These are phyloP conservation scores for Casuarina equisetifolia DNA, from an alignment of 306 rosid species.

Conservation along the genomic window DNA sequence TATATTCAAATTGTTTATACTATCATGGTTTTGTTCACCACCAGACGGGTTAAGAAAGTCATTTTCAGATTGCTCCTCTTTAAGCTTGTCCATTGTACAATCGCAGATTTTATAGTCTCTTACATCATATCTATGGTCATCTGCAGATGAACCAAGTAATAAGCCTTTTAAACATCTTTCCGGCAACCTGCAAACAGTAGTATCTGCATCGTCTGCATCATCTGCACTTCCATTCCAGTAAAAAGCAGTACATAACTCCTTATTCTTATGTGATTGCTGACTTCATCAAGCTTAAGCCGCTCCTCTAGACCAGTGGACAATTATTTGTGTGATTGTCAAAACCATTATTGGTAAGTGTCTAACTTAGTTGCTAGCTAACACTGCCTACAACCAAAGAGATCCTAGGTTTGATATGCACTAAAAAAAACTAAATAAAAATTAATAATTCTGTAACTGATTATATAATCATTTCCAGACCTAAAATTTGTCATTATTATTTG, in stretches of 20 bases:
- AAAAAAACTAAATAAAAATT: too few relatives aligned
- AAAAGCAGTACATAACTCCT: constrained; percentile 34
- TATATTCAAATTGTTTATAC: constrained; percentile 31
- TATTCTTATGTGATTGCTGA: constrained; percentile 22
- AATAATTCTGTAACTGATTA: too few relatives aligned
- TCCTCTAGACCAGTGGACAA: constrained; percentile 30
- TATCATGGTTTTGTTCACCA: constrained; percentile 28
- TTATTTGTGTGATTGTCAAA: constrained; percentile 28
- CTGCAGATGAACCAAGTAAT: constrained; percentile 16
- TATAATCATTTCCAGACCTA: too few relatives aligned
- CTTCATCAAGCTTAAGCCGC: constrained; percentile 32
- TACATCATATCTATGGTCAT: constrained; percentile 19
- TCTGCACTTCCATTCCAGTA: constrained; percentile 25
- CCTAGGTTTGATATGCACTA: too few relatives aligned
- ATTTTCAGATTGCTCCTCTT: constrained; percentile 19
- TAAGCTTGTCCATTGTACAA: constrained; percentile 11
- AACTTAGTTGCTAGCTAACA: too few relatives aligned
- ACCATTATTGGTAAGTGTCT: too few relatives aligned
- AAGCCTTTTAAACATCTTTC: constrained; percentile 18
- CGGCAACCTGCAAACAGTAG: constrained; percentile 15
- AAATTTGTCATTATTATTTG: too few relatives aligned
- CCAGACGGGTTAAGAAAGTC: constrained; percentile 10
- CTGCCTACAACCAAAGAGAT: too few relatives aligned
- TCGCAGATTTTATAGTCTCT: constrained; percentile 10
- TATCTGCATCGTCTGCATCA: constrained; percentile 25